Evolutionary conservation across 2,329 filamentous ascomycete species (phyloP), one percentile per base, ranked within the genome.

Genomic region (Talaromyces verruculosus): DNA sequence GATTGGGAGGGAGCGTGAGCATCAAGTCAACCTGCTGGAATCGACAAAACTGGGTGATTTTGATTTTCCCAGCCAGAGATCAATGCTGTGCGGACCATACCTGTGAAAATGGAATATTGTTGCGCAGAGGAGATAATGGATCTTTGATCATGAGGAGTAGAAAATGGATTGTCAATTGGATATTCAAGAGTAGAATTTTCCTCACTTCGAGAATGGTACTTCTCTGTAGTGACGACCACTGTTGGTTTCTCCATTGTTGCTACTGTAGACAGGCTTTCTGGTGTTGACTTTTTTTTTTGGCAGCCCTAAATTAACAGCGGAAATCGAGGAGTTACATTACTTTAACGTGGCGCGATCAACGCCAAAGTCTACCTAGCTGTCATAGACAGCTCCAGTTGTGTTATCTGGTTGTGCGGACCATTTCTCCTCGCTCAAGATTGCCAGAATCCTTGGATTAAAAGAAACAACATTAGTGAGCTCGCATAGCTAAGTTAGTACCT

Each of bases 141-240:
- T 66, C 64, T 66, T 59, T 62, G 59, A 25, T 66, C 64, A 33
- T 66, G 64, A 43, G 60, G 64, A 6, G 60, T 66, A 22, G 60
- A 62, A 28, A 66, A 66, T 13, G 64, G 64, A 49, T 66, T 66
- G 25, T 62, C 47, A 55, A 58, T 22, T 35, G 37, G 5, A 2
- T 64, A 49, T 35, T 59, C 59, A 22, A 37, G 59, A 28, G 5
- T 25, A 45, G n/a, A 49, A 37, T 45, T 43, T 37, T 58, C 64
- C 51, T 62, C 60, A 19, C 28, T 64, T 45, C 51, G 53, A 25
- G 53, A 37, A 13, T 43, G 10, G 25, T 43, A 64, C 19, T 58
- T 64, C 39, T 64, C 62, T 15, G 51, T 58, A 15, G 41, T 58
- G 15, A 64, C n/a, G 7, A 25, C 39, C 13, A 37, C 28, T 30